Base-by-base conservation (phyloP, 306 rosid species). In the Cicer yamashitae region DNA sequence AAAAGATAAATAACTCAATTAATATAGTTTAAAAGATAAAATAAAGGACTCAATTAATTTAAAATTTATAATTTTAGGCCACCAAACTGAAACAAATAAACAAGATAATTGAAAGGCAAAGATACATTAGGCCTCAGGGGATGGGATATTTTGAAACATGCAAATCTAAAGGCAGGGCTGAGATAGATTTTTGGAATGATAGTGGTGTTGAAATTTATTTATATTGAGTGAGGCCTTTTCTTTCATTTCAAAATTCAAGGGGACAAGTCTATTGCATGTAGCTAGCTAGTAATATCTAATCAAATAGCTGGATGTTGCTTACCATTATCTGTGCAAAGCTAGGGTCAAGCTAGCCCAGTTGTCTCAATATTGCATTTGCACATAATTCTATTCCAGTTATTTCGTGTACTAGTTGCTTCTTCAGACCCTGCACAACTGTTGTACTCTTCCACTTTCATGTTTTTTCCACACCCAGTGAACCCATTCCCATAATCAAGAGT, bases 291-390 rank as follows among this genome's bases (percentile, higher is more conserved):
- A 39, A 39, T 4, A 58, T 86, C 90, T 82, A 78, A 61, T 86
- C 89, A 82, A 75, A 90, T 86, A 89, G 94, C 90, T 84, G 85
- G 82, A 79, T 20, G 77, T 77, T 71, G 77, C 79, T 71, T 37
- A 6, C 7, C 70, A 37, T 43, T 65, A 47, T 79, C 17, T 56
- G 39, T 56, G n/a, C 62, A 56, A 12, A 46, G 52, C 14, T 46
- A 22, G 64, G 40, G 64, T 58, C 64, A 58, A 58, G 40, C 15
- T 58, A 58, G 64, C 64, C 64, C 39, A 22, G 8, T 8, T 58
- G 38, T 58, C 15, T 58, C 64, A 22, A 38, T 57, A 10, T 57
- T 57, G 39, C 6, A 58, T 22, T 58, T 57, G 14, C 38, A 22
- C 20, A 10, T 25, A 10, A 8, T n/a, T 54, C 3, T 4, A 10